Conservation (phyloP, 1,284 basidiomycete species). For the Naganishia albida region DNA sequence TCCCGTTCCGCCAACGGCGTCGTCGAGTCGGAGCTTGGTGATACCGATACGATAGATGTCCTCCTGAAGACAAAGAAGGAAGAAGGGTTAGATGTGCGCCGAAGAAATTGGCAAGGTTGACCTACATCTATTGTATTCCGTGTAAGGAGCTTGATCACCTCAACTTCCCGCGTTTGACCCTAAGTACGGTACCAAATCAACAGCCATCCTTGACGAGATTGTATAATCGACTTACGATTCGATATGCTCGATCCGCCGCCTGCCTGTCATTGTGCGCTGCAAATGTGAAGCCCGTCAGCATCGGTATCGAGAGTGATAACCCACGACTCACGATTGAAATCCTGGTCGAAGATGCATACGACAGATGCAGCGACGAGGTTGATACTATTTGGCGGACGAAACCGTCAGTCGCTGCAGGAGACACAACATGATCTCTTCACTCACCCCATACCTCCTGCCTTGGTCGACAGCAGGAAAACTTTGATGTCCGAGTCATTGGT, state of each 20-base stretch:
- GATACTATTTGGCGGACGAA: conserved; percentile 60
- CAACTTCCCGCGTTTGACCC: conserved; percentile 52
- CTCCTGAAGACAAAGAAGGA: conserved; percentile 57
- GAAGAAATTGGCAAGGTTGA: background rate
- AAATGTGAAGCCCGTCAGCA: conserved; percentile 30
- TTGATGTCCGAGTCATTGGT: conserved; percentile 89
- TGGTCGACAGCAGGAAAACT: conserved; percentile 92
- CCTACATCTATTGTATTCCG: conserved; percentile 79
- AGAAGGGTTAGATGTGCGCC: background rate
- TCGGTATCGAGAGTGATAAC: conserved; percentile 58
- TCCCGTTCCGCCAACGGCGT: conserved; percentile 74
- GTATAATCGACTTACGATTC: conserved; percentile 63
- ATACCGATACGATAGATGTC: conserved; percentile 87
- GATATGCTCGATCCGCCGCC: conserved; percentile 95
- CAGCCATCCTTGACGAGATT: background rate
- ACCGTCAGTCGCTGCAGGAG: background rate
- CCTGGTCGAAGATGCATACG: conserved; percentile 96
- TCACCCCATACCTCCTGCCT: conserved; percentile 69
- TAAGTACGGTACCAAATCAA: conserved; percentile 26
- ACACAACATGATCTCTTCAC: conserved; percentile 6
- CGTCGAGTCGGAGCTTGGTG: conserved; percentile 87
- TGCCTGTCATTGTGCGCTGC: conserved; percentile 74
- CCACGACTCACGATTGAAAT: conserved; percentile 72
- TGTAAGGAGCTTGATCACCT: conserved; percentile 86
- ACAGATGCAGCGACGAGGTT: conserved; percentile 90